A percentile compares a stretch with the other conserved stretches of the same genome.
Evolutionary conservation across 1,284 basidiomycete species (phyloP).

Genomic region (Irpex sp.): DNA sequence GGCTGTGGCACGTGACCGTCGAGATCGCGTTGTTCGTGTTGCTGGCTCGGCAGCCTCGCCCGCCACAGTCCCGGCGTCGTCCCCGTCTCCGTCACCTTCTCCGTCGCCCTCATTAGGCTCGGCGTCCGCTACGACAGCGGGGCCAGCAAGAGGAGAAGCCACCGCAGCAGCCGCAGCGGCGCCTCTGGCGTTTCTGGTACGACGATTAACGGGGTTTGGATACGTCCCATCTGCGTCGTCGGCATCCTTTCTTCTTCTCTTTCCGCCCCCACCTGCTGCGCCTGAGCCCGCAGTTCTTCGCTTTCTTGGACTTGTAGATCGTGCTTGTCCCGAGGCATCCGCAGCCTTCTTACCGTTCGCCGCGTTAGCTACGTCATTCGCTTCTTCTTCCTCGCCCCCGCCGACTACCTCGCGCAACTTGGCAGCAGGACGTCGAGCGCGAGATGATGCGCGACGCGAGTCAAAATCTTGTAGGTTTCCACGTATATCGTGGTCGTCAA

Average conservation of each 20-base stretch:
- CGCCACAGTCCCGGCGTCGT: constrained; percentile 17
- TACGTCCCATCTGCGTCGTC: constrained; percentile 66
- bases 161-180: constrained; percentile 19
- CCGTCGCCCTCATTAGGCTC: constrained; percentile 19
- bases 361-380: constrained; percentile 14
- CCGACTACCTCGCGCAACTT: constrained; percentile 47
- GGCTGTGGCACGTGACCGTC: constrained; percentile 20
- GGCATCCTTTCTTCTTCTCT: constrained; percentile 55
- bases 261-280: constrained; percentile 29
- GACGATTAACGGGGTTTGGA: constrained; percentile 64
- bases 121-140: constrained; percentile 21
- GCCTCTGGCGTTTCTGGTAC: constrained; percentile 50
- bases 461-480: constrained; percentile 29
- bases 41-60: constrained; percentile 24
- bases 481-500: constrained; percentile 27
- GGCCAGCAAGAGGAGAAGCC: constrained; percentile 26
- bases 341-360: constrained; percentile 17
- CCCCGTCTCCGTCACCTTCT: constrained; percentile 18
- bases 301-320: constrained; percentile 32
- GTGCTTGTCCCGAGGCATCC: background rate
- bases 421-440: constrained; percentile 46
- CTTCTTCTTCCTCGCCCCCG: constrained; percentile 14
- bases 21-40: constrained; percentile 23
- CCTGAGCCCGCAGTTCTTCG: constrained; percentile 21
- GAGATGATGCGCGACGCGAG: constrained; percentile 41